Evolutionary conservation across 2,329 filamentous ascomycete genomes (phyloP), one percentile per base, ranked within the genome.

Genomic region (Pyrenophora seminiperda): DNA sequence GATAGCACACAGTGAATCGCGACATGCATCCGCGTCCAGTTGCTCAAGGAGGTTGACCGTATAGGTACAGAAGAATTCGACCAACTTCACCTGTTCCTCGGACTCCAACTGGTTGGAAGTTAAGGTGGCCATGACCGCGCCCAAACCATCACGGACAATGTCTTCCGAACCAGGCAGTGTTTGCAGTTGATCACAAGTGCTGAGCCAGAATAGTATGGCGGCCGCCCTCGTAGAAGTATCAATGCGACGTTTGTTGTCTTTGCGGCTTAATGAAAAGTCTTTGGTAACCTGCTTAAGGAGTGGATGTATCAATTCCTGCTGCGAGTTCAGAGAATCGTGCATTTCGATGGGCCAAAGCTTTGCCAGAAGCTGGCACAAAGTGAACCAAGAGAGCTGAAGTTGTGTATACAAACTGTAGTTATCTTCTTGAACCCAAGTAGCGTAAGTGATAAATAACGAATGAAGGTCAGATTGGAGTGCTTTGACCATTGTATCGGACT

Each of bases 291-390:
- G 60, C 13, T 66, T 53, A 4, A 71, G 47, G 15, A 71, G 37
- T 1, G 68, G 66, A 14, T 59, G 50, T 4, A 72, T 33, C 4
- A 62, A 24, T 4, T 60, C 51, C 22, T 65, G 48, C 37, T 71
- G 69, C n/a, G 58, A 27, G 5, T 58, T 37, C 6, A 49, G 30
- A 14, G 66, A 71, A 7, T 38, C 41, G n/a, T 71, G 67, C 7
- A 72, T 31, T 18, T 65, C 51, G 6, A 69, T 46, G 1, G 67
- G 66, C 70, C 70, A 73, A 6, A 73, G 50, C 19, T 62, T 56
- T 5, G 47, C 42, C n/a, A 67, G 15, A 1, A 71, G 44, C 31
- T 64, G 62, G 22, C 63, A 63, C n/a, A 72, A 13, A 4, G 61
- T 61, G n/a, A 59, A 61, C 69, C 70, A 73, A 1, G 56, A 59